Conservation (phyloP, 176 grass and related monocot species). For the Eremochloa ophiuroides region DNA sequence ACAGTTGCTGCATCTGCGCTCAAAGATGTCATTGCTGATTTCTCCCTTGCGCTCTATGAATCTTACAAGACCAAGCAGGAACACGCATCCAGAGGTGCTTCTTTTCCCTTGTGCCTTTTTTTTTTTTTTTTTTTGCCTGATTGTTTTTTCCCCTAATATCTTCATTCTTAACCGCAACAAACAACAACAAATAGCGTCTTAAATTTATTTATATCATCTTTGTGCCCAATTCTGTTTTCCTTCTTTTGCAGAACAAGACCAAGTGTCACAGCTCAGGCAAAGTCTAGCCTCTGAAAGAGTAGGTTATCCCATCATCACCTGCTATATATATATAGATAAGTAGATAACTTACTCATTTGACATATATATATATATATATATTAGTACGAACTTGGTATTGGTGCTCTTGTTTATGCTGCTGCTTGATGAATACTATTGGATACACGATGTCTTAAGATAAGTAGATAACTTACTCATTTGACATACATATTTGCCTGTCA, state of each 20-base stretch:
- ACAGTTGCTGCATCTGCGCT: slow-evolving; percentile 27
- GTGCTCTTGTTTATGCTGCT: not conserved
- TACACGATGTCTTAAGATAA: not conserved
- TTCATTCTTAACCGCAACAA: not conserved
- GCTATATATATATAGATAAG: too few relatives aligned
- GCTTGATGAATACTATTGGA: not conserved
- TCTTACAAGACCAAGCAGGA: slow-evolving; percentile 46
- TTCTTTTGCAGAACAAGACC: slow-evolving; percentile 64
- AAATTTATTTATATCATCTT: too few relatives aligned
- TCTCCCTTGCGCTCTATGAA: slow-evolving; percentile 55
- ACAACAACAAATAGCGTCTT: too few relatives aligned
- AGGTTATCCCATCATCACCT: slow-evolving; percentile 11
- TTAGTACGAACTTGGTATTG: not conserved
- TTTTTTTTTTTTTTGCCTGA: not conserved
- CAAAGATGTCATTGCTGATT: slow-evolving; percentile 54
- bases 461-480: not conserved
- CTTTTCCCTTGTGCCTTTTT: not conserved
- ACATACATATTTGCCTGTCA: not conserved
- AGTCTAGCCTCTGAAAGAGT: slow-evolving; percentile 79
- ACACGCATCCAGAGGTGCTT: slow-evolving; percentile 56
- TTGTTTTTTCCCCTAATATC: not conserved
- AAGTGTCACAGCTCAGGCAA: slow-evolving; percentile 36
- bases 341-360: too few relatives aligned
- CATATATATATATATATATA: too few relatives aligned
- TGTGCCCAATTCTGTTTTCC: not conserved